Conservation (phyloP, 2,329 filamentous ascomycete genomes). For the Aspergillus hortae region DNA sequence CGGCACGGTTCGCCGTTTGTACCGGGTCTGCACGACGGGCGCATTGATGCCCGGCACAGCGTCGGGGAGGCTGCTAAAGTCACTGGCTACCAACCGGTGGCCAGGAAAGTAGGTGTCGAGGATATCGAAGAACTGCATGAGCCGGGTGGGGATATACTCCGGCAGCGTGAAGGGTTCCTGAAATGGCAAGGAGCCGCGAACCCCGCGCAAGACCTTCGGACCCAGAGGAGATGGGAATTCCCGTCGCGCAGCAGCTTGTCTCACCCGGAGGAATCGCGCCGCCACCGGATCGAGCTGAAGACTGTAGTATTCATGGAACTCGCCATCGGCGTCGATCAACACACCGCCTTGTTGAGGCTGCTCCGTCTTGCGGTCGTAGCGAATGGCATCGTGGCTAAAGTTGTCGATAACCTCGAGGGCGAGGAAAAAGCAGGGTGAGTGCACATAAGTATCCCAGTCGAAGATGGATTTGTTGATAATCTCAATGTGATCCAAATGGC, state of each 20-base stretch:
- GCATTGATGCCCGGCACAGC: conserved; percentile 81
- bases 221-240: conserved; percentile 43
- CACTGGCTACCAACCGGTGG: conserved; percentile 82
- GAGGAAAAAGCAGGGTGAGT: conserved; percentile 92
- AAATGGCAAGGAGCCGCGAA: conserved; percentile 66
- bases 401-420: conserved; percentile 99
- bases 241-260: conserved; percentile 63
- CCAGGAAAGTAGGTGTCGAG: conserved; percentile 83
- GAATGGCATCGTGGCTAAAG: conserved; percentile 90
- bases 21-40: conserved; percentile 94
- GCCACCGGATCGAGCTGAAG: conserved; percentile 77
- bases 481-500: conserved; percentile 81
- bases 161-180: conserved; percentile 72
- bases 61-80: conserved; percentile 85
- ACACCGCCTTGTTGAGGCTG: conserved; percentile 84
- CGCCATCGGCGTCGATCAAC: conserved; percentile 76
- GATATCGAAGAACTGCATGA: conserved; percentile 97
- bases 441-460: conserved; percentile 85
- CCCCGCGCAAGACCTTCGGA: conserved; percentile 54
- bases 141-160: conserved; percentile 89
- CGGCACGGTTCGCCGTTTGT: conserved; percentile 78
- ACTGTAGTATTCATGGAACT: conserved; percentile 93
- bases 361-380: conserved; percentile 80
- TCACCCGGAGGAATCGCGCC: conserved; percentile 76
- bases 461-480: conserved; percentile 96